Conservation (phyloP, 2,329 filamentous ascomycete genomes). For the Sporothrix phasma region DNA sequence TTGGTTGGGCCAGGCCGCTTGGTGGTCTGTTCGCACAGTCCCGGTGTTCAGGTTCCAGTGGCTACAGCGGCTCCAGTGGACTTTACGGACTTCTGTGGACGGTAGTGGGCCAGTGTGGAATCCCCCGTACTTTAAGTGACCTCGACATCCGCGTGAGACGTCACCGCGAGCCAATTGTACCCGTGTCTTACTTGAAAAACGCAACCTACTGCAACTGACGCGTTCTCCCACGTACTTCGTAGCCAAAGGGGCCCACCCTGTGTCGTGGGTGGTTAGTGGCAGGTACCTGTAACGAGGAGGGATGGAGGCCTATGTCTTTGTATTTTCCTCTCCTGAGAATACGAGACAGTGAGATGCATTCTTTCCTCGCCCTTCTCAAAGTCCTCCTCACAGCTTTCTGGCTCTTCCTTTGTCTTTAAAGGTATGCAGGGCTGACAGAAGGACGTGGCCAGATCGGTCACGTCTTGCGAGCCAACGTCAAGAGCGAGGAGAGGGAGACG, state of each 20-base stretch:
- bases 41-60: background rate
- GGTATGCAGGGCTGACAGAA: background rate
- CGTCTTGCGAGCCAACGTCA: no score
- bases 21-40: background rate
- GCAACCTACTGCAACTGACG: background rate
- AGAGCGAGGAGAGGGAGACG: background rate
- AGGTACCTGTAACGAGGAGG: background rate
- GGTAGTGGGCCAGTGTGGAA: background rate
- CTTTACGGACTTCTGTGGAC: no score
- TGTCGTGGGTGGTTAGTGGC: background rate
- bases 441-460: background rate
- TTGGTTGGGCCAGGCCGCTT: background rate
- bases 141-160: background rate
- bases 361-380: background rate
- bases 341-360: background rate
- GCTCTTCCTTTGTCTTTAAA: background rate
- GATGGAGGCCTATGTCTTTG: background rate
- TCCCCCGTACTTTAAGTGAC: background rate
- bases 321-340: background rate
- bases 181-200: no score
- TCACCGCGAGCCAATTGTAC: no score
- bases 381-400: background rate
- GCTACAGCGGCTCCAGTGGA: background rate
- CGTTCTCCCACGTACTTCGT: background rate
- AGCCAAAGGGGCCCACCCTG: background rate